These are phyloP conservation scores for Hirsutella minnesotensis DNA, from an alignment of 2,329 filamentous ascomycete genomes.

Conservation along the genomic window DNA sequence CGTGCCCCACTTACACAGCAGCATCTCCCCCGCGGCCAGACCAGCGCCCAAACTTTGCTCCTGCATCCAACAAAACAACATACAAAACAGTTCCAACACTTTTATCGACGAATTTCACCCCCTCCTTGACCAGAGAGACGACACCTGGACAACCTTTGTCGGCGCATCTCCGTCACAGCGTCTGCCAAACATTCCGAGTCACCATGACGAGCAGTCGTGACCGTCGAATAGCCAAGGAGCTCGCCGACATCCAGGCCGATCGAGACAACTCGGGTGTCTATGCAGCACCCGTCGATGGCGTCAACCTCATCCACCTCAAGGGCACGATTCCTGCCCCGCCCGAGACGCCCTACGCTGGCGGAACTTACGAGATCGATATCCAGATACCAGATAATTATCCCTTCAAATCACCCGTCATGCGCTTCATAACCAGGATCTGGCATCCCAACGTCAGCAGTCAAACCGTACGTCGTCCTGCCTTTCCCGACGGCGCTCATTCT, in stretches of 20 bases:
- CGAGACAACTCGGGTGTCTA: constrained; percentile 60
- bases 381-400: constrained; percentile 81
- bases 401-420: constrained; percentile 85
- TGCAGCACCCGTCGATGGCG: constrained; percentile 50
- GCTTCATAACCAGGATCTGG: constrained; percentile 88
- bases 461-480: constrained; percentile 50
- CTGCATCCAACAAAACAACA: not conserved
- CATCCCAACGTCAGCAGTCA: constrained; percentile 94
- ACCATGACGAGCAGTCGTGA: constrained; percentile 39
- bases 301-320: constrained; percentile 69
- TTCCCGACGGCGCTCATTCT: not conserved
- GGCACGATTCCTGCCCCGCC: constrained; percentile 79
- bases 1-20: not conserved
- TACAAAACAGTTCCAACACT: not conserved
- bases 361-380: constrained; percentile 73
- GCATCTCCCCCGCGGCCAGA: not conserved
- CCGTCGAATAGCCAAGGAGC: constrained; percentile 61
- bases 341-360: constrained; percentile 86
- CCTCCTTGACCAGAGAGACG: too few species aligned
- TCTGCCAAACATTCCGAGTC: not conserved
- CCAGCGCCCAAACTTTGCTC: not conserved
- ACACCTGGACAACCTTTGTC: too few species aligned
- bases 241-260: constrained; percentile 65
- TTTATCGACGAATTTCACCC: too few species aligned
- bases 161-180: too few species aligned